These are phyloP conservation scores for Triticum turgidum DNA, from an alignment of 176 grass and related monocot genomes.

Conservation along the genomic window DNA sequence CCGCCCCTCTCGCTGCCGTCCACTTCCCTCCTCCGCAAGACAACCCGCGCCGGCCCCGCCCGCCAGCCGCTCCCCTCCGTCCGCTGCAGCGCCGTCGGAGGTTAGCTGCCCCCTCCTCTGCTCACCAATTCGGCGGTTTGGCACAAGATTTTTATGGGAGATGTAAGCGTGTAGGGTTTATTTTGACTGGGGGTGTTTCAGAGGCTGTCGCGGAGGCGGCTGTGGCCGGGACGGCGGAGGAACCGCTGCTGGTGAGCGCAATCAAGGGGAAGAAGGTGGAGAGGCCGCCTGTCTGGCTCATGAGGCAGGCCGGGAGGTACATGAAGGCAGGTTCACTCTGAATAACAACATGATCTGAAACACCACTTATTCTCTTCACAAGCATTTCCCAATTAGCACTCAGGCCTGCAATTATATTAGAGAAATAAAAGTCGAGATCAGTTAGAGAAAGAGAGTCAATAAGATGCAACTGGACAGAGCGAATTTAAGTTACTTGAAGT, in stretches of 20 bases:
- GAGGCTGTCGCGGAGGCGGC: conserved; percentile 59
- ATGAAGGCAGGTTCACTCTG: conserved; percentile 88
- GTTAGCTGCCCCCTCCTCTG: conserved; percentile 26
- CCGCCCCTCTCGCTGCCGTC: conserved; percentile 64
- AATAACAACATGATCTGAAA: not conserved
- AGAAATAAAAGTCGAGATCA: not conserved
- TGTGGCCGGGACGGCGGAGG: conserved; percentile 42
- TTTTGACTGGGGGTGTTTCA: conserved; percentile 24
- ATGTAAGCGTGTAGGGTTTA: not conserved
- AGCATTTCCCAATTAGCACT: not conserved
- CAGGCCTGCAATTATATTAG: not conserved
- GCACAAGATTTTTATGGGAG: not conserved
- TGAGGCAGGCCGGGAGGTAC: conserved; percentile 98
- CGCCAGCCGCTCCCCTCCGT: conserved; percentile 30
- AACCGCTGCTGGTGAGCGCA: conserved; percentile 85
- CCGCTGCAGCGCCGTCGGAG: conserved; percentile 79
- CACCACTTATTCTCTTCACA: not conserved
- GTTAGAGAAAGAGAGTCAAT: not conserved
- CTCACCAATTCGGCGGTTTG: not conserved
- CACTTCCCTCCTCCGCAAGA: conserved; percentile 40
- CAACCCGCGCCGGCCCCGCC: not conserved
- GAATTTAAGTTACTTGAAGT: not conserved
- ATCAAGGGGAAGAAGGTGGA: conserved; percentile 86
- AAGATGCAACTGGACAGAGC: not conserved
- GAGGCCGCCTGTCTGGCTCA: conserved; percentile 94